Conservation (phyloP, 306 rosid genomes). For the Quercus parvula region DNA sequence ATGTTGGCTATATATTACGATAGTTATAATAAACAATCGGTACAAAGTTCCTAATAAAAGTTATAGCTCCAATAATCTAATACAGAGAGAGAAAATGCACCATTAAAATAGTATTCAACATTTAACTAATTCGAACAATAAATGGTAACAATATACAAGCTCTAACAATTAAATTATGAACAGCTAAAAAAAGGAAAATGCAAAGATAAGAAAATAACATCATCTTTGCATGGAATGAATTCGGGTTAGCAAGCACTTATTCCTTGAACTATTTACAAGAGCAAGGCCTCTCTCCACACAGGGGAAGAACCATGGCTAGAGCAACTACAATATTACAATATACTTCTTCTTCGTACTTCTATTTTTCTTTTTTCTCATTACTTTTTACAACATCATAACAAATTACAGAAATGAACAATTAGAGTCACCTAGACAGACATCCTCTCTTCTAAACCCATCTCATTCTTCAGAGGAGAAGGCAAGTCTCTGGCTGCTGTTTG, state of each 20-base stretch:
- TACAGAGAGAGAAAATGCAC: background rate
- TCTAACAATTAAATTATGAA: background rate
- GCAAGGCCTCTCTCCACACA: conserved; percentile 22
- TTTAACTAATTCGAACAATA: background rate
- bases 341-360: conserved; percentile 22
- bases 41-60: too few relatives aligned
- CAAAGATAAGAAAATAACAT: background rate
- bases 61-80: background rate
- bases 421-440: conserved; percentile 20
- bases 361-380: conserved; percentile 11
- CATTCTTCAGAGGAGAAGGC: conserved; percentile 40
- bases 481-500: conserved; percentile 52
- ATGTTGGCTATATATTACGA: background rate
- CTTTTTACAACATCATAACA: conserved; percentile 28
- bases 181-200: background rate
- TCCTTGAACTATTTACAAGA: conserved; percentile 22
- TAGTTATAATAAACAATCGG: background rate
- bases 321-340: conserved; percentile 21
- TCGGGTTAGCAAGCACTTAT: conserved; percentile 26
- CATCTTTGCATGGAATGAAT: background rate
- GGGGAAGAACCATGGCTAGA: conserved; percentile 13
- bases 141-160: background rate
- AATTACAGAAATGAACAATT: conserved; percentile 17
- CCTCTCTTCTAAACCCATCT: conserved; percentile 10
- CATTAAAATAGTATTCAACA: background rate